Base-by-base conservation (phyloP, 148 eudicot genomes). In the Drosera capensis region DNA sequence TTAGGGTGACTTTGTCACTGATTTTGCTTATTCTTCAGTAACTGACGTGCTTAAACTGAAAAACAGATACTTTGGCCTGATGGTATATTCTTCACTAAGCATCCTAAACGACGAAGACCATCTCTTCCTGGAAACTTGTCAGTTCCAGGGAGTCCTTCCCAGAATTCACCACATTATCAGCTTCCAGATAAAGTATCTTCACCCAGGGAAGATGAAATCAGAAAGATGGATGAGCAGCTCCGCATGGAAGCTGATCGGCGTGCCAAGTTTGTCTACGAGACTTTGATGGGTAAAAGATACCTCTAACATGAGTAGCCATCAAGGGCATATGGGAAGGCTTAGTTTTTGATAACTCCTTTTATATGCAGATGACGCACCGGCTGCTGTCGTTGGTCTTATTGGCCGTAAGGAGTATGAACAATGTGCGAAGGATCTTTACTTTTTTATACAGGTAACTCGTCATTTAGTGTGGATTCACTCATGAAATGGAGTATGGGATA, bases 1-100 rank as follows among this genome's bases (percentile, higher is more conserved):
- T n/a, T n/a, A n/a, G n/a, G n/a, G n/a, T n/a, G n/a, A n/a, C n/a
- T n/a, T n/a, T 4, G 38, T 15, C 13, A 2, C 9, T 15, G n/a
- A 5, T 34, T 9, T 34, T 11, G 11, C 2, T 4, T 34, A 4
- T 9, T 11, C 6, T 11, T 4, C 8, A 17, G 23, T n/a, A 7
- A 17, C 25, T 28, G 15, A 20, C n/a, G 21, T 16, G 41, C 23
- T 5, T 25, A 46, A 58, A 12, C 9, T 58, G 44, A 23, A 42
- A 60, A 51, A 44, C 57, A 90, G 99, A 76, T 85, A 59, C 88
- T 90, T 60, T 90, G 99, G 99, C 99, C 99, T 49, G 99, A 90
- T 66, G 99, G 99, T 30, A 80, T 84, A 65, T 90, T 90, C 58
- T 54, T 90, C 59, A 78, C 95, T 48, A 90, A 85, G 70, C 99